Evolutionary conservation across 2,329 filamentous ascomycete genomes (phyloP).

Genomic region (Fusarium heterosporum): DNA sequence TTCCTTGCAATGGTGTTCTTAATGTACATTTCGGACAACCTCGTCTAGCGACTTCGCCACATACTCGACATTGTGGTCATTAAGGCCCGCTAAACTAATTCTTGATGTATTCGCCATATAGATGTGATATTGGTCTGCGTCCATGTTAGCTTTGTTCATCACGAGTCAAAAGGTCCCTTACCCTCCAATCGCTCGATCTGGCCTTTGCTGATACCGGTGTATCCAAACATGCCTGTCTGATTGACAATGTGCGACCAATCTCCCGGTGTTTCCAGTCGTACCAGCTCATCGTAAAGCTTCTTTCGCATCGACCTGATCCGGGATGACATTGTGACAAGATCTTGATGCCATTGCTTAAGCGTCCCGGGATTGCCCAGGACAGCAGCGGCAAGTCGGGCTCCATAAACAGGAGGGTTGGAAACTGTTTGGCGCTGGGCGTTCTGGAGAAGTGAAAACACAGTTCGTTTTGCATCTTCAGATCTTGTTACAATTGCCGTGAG

Average conservation of each 20-base stretch:
- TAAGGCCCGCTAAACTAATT: conserved; percentile 56
- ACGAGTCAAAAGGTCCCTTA: neutral
- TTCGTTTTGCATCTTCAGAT: conserved; percentile 29
- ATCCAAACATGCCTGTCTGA: conserved; percentile 57
- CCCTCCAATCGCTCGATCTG: conserved; percentile 57
- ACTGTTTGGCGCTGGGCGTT: conserved; percentile 51
- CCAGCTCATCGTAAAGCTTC: conserved; percentile 50
- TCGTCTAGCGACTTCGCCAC: conserved; percentile 31
- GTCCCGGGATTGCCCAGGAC: conserved; percentile 49
- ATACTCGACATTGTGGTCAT: conserved; percentile 51
- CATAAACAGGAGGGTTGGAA: conserved; percentile 53
- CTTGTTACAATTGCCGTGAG: conserved; percentile 46
- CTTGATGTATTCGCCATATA: conserved; percentile 56
- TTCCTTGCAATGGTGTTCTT: neutral
- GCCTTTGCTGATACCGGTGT: conserved; percentile 60
- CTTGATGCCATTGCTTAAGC: conserved; percentile 50
- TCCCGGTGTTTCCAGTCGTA: conserved; percentile 50
- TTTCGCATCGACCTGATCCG: conserved; percentile 53
- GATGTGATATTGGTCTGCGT: conserved; percentile 50
- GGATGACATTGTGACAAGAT: conserved; percentile 53
- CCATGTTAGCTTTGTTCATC: neutral
- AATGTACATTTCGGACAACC: conserved; percentile 21
- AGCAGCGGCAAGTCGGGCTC: conserved; percentile 51
- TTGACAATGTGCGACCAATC: conserved; percentile 53
- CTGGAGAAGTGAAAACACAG: conserved; percentile 48